phyloP scores from a whole-genome alignment of 345 rosid species.

The Moringa oleifera region DNA sequence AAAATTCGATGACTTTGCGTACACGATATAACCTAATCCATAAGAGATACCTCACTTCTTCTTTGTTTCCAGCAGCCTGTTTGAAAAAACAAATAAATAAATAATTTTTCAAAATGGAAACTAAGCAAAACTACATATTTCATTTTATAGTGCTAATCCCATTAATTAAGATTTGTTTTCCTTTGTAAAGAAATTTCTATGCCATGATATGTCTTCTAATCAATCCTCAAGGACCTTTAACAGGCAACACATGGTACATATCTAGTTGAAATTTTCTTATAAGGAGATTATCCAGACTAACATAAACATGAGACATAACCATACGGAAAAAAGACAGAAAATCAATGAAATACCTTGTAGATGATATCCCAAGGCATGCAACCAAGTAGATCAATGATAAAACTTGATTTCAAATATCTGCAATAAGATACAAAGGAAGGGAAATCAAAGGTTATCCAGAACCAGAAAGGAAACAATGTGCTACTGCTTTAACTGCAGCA shows the following conservation, averaged over 20 bases:
- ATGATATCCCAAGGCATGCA: constrained; percentile 87
- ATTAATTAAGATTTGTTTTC: too few relatives aligned
- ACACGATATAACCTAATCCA: constrained; percentile 78
- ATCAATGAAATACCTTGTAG: constrained; percentile 48
- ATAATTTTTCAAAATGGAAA: constrained; percentile 5
- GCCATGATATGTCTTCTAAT: too few relatives aligned
- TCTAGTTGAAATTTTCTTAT: too few relatives aligned
- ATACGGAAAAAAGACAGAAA: not conserved
- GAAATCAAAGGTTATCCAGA: not conserved
- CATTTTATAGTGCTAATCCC: too few relatives aligned
- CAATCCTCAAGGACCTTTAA: too few relatives aligned
- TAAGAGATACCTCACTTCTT: constrained; percentile 63
- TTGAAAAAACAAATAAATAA: too few relatives aligned
- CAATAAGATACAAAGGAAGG: constrained; percentile 4
- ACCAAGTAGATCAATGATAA: constrained; percentile 57
- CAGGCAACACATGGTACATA: too few relatives aligned
- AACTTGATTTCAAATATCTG: constrained; percentile 76
- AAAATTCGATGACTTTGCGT: constrained; percentile 47
- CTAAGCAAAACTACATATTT: not conserved
- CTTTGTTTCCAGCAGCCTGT: constrained; percentile 57
- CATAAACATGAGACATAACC: too few relatives aligned
- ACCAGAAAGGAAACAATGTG: too few relatives aligned
- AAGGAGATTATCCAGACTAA: too few relatives aligned
- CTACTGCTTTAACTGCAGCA: not conserved
- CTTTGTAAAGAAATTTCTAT: too few relatives aligned